These are phyloP conservation scores for Periconia sp. DNA, from an alignment of 2,329 filamentous ascomycete genomes.

Conservation along the genomic window DNA sequence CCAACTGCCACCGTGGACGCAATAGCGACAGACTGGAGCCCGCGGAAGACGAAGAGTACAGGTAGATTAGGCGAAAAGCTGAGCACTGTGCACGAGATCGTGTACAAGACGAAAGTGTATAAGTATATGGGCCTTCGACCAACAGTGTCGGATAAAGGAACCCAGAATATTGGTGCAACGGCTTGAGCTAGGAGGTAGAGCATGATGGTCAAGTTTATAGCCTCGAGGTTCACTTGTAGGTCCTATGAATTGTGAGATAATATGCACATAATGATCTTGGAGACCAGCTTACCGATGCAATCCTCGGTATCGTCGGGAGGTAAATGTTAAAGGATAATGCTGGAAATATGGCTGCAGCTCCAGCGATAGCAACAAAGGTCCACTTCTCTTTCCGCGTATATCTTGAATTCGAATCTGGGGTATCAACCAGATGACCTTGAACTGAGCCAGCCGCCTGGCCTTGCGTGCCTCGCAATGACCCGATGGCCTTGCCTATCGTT, in stretches of 20 bases:
- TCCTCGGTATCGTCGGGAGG: conserved; percentile 49
- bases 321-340: conserved; percentile 54
- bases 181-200: conserved; percentile 53
- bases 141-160: conserved; percentile 54
- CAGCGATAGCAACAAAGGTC: conserved; percentile 27
- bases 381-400: conserved; percentile 13
- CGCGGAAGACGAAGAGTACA: conserved; percentile 53
- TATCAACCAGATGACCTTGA: not conserved
- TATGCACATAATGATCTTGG: too few relatives aligned
- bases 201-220: conserved; percentile 42
- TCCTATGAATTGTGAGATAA: conserved; percentile 21
- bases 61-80: conserved; percentile 53
- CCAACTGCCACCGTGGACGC: conserved; percentile 57
- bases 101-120: conserved; percentile 55
- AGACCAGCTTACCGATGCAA: conserved; percentile 15
- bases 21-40: conserved; percentile 56
- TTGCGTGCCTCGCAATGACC: conserved; percentile 3
- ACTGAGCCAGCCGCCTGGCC: too few relatives aligned
- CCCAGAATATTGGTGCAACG: conserved; percentile 57
- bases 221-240: conserved; percentile 29
- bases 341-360: conserved; percentile 51
- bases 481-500: conserved; percentile 12
- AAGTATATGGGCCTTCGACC: conserved; percentile 56
- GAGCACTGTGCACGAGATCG: conserved; percentile 55
- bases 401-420: not conserved